Evolutionary conservation across 2,329 filamentous ascomycete species (phyloP), one percentile per base, ranked within the genome.

Genomic region (Exophiala phaeomuriformis): DNA sequence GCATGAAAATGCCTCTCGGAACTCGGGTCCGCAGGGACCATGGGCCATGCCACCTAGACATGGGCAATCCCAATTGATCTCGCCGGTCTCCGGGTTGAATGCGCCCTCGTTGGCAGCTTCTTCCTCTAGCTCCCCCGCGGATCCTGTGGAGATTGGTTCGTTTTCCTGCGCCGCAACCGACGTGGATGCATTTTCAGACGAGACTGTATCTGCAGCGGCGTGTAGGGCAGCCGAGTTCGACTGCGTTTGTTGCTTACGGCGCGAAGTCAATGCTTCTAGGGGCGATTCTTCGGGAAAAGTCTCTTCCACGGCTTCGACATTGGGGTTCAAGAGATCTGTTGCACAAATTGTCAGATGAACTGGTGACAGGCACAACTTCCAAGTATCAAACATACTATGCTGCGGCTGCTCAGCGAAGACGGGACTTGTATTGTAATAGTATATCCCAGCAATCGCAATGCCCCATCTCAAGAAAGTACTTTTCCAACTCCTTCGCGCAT

Each of bases 21-120:
- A 98, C 66, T 97, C 84, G 68, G 94, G 88, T 45, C 93, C 93
- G 68, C 93, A 98, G 50, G 93, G 93, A 0, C 93, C 93, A 67
- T 95, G 75, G 5, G 93, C 93, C 93, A 98, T 98, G 49, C 93
- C 93, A 46, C 93, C 93, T 33, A 98, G 76, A 70, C 93, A 98
- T 10, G 93, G 93, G 72, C 93, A 98, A 69, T 97, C 93, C 93
- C 93, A 98, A 78, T 98, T 98, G 74, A 98, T 98, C 79, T 98
- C 93, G 63, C 93, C 93, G 6, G 93, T 98, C 75, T 97, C 93
- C 2, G 90, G 90, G 72, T 98, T 95, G 76, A 97, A 98, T 1
- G 93, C 93, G 52, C 89, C 93, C 71, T 97, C 84, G 68, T 91
- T 84, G 57, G 75, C 80, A 4, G 89, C 90, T 70, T 96, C 90